Conservation (phyloP, 2,329 filamentous ascomycete species). For the Cladophialophora exuberans region DNA sequence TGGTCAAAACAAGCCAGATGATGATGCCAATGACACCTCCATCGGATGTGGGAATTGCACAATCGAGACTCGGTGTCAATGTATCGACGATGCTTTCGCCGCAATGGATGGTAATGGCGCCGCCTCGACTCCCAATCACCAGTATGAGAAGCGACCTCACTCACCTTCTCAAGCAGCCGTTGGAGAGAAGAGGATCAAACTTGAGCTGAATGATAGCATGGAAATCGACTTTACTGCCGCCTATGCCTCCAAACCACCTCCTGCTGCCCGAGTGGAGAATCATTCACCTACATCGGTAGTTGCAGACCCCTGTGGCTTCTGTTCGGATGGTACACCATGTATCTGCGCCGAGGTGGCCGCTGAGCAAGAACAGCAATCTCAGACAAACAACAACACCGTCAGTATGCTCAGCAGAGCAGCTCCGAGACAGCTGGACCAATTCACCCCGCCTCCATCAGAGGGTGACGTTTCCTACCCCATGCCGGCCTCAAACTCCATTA, state of each 20-base stretch:
- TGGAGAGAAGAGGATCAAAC: slow-evolving; percentile 59
- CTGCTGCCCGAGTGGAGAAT: slow-evolving; percentile 50
- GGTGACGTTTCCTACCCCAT: slow-evolving; percentile 61
- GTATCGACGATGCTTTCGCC: slow-evolving; percentile 60
- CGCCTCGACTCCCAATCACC: slow-evolving; percentile 38
- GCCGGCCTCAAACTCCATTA: slow-evolving; percentile 32
- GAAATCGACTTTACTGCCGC: slow-evolving; percentile 72
- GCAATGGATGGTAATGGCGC: slow-evolving; percentile 43
- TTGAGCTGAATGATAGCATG: slow-evolving; percentile 46
- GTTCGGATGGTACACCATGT: slow-evolving; percentile 78
- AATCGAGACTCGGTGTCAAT: slow-evolving; percentile 64
- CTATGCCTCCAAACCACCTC: slow-evolving; percentile 36
- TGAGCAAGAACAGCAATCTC: slow-evolving; percentile 38
- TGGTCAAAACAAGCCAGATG: slow-evolving; percentile 46
- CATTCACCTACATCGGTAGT: slow-evolving; percentile 44
- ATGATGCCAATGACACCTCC: slow-evolving; percentile 43
- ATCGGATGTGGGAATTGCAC: slow-evolving; percentile 69
- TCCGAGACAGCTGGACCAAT: slow-evolving; percentile 43
- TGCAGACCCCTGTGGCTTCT: slow-evolving; percentile 78
- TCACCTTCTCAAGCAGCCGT: slow-evolving; percentile 35
- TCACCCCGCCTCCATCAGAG: slow-evolving; percentile 58
- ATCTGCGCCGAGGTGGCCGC: slow-evolving; percentile 72
- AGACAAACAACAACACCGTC: slow-evolving; percentile 32
- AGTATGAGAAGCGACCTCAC: slow-evolving; percentile 42
- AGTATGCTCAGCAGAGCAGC: not conserved